Evolutionary conservation across 208 protist species (phyloP).

Genomic region (Leishmania mexicana): DNA sequence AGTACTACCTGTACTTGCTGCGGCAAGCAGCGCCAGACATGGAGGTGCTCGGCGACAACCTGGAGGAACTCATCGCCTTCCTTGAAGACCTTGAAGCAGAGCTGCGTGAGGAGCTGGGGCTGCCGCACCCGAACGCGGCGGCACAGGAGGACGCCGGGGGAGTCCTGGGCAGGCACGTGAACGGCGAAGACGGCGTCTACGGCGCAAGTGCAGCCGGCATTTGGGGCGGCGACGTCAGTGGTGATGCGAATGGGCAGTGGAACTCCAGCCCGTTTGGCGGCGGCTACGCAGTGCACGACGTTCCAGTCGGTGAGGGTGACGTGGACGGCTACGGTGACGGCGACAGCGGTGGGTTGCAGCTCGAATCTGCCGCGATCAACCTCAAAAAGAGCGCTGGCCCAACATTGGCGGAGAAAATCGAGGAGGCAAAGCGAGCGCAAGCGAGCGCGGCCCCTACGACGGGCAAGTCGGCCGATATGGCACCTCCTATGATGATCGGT

Average conservation of each 20-base stretch:
- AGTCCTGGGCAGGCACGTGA: neutral
- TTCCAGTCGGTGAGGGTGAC: slow-evolving; percentile 38
- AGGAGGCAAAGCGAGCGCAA: slow-evolving; percentile 27
- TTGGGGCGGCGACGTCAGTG: neutral
- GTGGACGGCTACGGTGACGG: slow-evolving; percentile 39
- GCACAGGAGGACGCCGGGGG: slow-evolving; percentile 40
- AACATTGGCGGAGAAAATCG: slow-evolving; percentile 30
- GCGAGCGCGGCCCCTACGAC: neutral
- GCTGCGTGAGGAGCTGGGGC: slow-evolving; percentile 60
- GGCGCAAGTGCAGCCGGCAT: slow-evolving; percentile 4
- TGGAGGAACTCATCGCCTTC: slow-evolving; percentile 81
- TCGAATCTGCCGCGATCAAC: slow-evolving; percentile 67
- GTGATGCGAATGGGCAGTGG: neutral
- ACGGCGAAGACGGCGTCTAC: slow-evolving; percentile 15
- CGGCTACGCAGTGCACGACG: slow-evolving; percentile 20
- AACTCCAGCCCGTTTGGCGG: neutral
- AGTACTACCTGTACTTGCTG: slow-evolving; percentile 88
- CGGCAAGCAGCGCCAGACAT: slow-evolving; percentile 73
- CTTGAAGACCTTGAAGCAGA: slow-evolving; percentile 72
- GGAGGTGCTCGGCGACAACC: slow-evolving; percentile 83
- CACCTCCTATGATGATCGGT: neutral
- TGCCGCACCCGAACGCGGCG: slow-evolving; percentile 25
- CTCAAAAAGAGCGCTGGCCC: slow-evolving; percentile 40
- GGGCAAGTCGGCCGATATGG: neutral
- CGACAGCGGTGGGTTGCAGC: slow-evolving; percentile 58